Conservation (phyloP, 2,329 filamentous ascomycete genomes). For the Thelonectria discophora region DNA sequence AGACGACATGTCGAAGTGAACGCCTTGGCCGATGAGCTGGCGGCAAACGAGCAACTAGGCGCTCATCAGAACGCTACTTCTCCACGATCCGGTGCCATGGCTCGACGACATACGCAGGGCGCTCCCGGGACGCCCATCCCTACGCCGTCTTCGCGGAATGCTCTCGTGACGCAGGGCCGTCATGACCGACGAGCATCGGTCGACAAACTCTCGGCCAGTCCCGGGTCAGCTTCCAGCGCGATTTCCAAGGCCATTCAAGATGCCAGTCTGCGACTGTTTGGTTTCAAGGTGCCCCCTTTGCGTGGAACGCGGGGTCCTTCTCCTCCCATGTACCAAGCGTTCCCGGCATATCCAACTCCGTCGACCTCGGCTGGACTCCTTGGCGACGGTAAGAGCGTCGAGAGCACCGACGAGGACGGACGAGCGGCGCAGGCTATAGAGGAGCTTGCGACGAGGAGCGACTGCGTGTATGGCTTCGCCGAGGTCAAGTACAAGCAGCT, state of each 20-base stretch:
- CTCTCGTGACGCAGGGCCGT: slow-evolving; percentile 77
- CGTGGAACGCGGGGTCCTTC: slow-evolving; percentile 72
- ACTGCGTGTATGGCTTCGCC: slow-evolving; percentile 96
- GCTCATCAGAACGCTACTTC: slow-evolving; percentile 55
- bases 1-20: slow-evolving; percentile 97
- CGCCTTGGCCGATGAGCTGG: slow-evolving; percentile 93
- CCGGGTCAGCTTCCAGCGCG: slow-evolving; percentile 81
- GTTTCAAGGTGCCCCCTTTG: slow-evolving; percentile 74
- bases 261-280: slow-evolving; percentile 80
- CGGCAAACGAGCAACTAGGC: slow-evolving; percentile 76
- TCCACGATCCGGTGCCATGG: slow-evolving; percentile 69
- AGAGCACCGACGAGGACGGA: slow-evolving; percentile 77
- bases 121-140: slow-evolving; percentile 72
- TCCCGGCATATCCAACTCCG: slow-evolving; percentile 82
- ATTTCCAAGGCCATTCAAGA: slow-evolving; percentile 96
- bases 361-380: slow-evolving; percentile 69
- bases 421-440: slow-evolving; percentile 84
- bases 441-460: slow-evolving; percentile 89
- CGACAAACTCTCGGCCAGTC: slow-evolving; percentile 78
- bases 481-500: slow-evolving; percentile 99
- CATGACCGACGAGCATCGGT: slow-evolving; percentile 83
- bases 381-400: slow-evolving; percentile 66
- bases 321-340: slow-evolving; percentile 81
- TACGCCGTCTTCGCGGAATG: slow-evolving; percentile 72
- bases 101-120: slow-evolving; percentile 80